These are phyloP conservation scores for Botrytis tulipae DNA, from an alignment of 2,329 filamentous ascomycete genomes.

Conservation along the genomic window DNA sequence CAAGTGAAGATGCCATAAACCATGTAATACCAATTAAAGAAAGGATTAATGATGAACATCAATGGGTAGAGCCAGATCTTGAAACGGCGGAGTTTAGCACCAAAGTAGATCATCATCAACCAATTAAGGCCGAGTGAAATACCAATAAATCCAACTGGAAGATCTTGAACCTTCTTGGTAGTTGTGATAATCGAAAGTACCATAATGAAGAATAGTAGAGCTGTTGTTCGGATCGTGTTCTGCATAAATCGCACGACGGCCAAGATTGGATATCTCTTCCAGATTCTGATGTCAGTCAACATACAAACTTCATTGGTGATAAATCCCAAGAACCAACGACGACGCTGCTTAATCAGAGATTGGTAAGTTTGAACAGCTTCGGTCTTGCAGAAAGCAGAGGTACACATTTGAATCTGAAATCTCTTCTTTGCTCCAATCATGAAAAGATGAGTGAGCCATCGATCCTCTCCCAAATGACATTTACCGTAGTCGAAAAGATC, in stretches of 20 bases:
- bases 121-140: slow-evolving; percentile 92
- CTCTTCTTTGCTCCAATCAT: slow-evolving; percentile 95
- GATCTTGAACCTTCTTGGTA: slow-evolving; percentile 70
- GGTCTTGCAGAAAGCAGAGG: slow-evolving; percentile 96
- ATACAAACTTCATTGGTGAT: slow-evolving; percentile 98
- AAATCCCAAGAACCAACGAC: slow-evolving; percentile 95
- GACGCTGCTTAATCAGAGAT: slow-evolving; percentile 87
- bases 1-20: slow-evolving; percentile 57
- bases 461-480: slow-evolving; percentile 90
- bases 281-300: slow-evolving; percentile 90
- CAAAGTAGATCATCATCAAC: slow-evolving; percentile 95
- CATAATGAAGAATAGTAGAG: slow-evolving; percentile 92
- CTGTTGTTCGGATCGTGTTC: slow-evolving; percentile 93
- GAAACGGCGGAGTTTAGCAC: slow-evolving; percentile 78
- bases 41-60: slow-evolving; percentile 94
- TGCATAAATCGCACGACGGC: slow-evolving; percentile 88
- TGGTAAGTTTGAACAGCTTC: slow-evolving; percentile 88
- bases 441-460: slow-evolving; percentile 96
- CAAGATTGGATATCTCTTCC: slow-evolving; percentile 86
- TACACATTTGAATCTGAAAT: slow-evolving; percentile 97
- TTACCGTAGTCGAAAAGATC: slow-evolving; percentile 97
- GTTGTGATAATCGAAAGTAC: slow-evolving; percentile 82
- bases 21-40: slow-evolving; percentile 99
- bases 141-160: slow-evolving; percentile 90
- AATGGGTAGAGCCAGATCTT: slow-evolving; percentile 94